Conservation (phyloP, 1,139 yeast genomes). For the Geotrichum reessii region DNA sequence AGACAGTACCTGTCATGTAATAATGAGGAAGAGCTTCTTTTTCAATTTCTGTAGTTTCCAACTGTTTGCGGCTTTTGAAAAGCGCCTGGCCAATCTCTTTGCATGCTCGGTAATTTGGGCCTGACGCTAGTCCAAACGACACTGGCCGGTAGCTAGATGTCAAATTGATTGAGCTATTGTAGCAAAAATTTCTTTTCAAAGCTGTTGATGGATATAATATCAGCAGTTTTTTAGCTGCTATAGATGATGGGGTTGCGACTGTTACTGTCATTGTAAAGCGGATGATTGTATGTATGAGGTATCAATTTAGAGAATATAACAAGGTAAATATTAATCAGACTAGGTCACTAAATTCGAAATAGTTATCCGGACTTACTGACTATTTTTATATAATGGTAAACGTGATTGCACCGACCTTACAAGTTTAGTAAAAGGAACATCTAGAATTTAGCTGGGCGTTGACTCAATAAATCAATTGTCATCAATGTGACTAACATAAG, state of each 20-base stretch:
- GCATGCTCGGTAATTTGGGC: neutral
- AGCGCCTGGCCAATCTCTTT: neutral
- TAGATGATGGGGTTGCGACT: neutral
- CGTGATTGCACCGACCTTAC: too few relatives aligned
- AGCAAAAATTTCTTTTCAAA: neutral
- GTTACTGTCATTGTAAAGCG: neutral
- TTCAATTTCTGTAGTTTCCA: neutral
- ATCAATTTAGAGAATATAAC: too few relatives aligned
- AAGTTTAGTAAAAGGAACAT: too few relatives aligned
- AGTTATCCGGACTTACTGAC: too few relatives aligned
- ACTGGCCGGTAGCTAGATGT: neutral
- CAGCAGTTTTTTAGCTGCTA: neutral
- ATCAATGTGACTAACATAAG: too few relatives aligned
- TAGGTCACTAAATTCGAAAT: too few relatives aligned
- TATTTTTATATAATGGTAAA: too few relatives aligned
- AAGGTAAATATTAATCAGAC: too few relatives aligned
- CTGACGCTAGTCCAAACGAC: neutral
- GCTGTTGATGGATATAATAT: neutral
- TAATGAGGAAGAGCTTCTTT: neutral
- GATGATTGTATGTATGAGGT: neutral
- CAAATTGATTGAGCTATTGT: neutral
- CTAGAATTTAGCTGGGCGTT: too few relatives aligned
- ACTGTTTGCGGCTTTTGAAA: neutral
- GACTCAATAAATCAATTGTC: too few relatives aligned
- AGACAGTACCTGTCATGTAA: neutral